phyloP scores from a whole-genome alignment of 2,329 filamentous ascomycete species.

The Apiospora arundinis region DNA sequence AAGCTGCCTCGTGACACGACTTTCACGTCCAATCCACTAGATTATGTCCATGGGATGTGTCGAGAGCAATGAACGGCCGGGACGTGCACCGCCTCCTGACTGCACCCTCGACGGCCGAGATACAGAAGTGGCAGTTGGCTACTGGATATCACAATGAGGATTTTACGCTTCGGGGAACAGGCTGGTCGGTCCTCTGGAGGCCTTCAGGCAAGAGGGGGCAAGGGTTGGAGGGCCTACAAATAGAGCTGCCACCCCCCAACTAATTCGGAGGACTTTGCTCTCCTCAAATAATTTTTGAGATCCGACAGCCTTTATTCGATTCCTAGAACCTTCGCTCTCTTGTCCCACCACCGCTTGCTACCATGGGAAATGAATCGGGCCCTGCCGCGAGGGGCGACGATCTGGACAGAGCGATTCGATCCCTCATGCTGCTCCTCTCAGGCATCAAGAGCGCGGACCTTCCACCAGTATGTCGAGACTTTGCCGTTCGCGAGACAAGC shows the following conservation, averaged over 20 bases:
- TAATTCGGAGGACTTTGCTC: not conserved
- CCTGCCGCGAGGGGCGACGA: not conserved
- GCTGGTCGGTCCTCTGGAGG: not conserved
- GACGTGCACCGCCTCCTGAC: too few species aligned
- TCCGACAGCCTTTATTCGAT: not conserved
- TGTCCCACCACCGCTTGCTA: not conserved
- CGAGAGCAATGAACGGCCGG: too few species aligned
- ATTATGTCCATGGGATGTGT: too few species aligned
- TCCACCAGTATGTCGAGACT: not conserved
- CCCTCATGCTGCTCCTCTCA: not conserved
- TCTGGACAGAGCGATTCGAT: not conserved
- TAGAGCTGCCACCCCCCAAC: not conserved
- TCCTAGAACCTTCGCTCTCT: not conserved
- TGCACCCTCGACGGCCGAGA: too few species aligned
- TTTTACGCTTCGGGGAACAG: too few species aligned
- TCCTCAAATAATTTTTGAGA: not conserved
- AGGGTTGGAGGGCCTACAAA: constrained; percentile 4
- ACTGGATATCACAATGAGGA: too few species aligned
- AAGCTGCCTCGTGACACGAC: too few species aligned
- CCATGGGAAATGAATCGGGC: not conserved
- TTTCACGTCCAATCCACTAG: too few species aligned
- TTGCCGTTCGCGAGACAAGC: not conserved
- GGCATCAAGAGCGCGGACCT: not conserved
- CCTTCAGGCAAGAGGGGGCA: not conserved
- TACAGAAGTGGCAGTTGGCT: too few species aligned